These are phyloP conservation scores for Pisolithus albus DNA, from an alignment of 768 basidiomycete genomes.

Conservation along the genomic window DNA sequence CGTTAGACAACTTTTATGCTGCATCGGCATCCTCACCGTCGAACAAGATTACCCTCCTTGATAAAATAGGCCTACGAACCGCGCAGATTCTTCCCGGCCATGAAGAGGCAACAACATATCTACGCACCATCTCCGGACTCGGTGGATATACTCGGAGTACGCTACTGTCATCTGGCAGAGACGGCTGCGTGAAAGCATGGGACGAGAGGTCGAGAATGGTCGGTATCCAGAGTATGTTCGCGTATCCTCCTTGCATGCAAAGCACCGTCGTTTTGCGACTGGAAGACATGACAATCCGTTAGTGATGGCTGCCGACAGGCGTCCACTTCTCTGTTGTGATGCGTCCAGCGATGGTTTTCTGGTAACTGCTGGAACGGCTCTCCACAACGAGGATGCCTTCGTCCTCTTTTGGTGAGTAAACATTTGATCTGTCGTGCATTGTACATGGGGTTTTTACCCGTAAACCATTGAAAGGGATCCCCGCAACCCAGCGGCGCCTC, in stretches of 20 bases:
- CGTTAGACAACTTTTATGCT: constrained; percentile 47
- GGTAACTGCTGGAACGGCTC: constrained; percentile 77
- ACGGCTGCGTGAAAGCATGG: constrained; percentile 70
- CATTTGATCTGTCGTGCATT: not conserved
- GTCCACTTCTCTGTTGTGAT: constrained; percentile 59
- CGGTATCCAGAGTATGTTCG: constrained; percentile 53
- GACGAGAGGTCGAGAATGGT: constrained; percentile 53
- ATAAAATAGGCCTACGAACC: constrained; percentile 46
- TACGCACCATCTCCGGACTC: constrained; percentile 40
- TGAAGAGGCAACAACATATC: constrained; percentile 46
- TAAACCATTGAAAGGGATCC: constrained; percentile 60
- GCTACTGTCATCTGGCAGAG: constrained; percentile 62
- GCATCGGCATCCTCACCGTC: constrained; percentile 55
- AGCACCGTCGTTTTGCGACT: constrained; percentile 30
- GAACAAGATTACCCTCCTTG: constrained; percentile 61
- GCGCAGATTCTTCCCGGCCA: constrained; percentile 52
- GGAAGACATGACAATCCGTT: constrained; percentile 20
- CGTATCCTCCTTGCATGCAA: not conserved
- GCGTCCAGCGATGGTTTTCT: constrained; percentile 62
- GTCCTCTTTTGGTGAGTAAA: constrained; percentile 72
- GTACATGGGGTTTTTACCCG: not conserved
- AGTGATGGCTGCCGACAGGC: constrained; percentile 47
- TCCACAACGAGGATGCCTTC: constrained; percentile 73
- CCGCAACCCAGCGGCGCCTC: constrained; percentile 60
- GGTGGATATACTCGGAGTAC: constrained; percentile 35